Evolutionary conservation across 1,284 basidiomycete genomes (phyloP).

Genomic region (Naganishia cerealis): DNA sequence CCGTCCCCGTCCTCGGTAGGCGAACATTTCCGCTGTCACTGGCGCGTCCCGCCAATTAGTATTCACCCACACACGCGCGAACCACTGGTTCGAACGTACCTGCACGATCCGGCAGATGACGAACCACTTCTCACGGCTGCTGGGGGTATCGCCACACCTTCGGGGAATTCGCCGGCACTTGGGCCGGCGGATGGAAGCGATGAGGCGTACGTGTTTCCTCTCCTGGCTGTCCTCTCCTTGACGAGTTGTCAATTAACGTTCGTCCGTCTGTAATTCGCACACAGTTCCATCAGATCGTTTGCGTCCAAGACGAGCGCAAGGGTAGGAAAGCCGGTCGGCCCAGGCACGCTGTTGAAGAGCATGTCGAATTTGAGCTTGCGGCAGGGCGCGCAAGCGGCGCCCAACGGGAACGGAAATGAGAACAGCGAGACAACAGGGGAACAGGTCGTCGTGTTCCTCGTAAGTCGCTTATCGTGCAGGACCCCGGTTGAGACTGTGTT

Average conservation of each 20-base stretch:
- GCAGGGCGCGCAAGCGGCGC: neutral
- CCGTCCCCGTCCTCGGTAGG: slow-evolving; percentile 38
- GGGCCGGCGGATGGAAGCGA: slow-evolving; percentile 18
- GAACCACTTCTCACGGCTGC: neutral
- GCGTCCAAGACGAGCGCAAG: slow-evolving; percentile 39
- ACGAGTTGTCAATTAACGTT: too few species aligned
- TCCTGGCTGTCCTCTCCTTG: neutral
- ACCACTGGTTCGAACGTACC: slow-evolving; percentile 53
- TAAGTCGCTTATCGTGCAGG: slow-evolving; percentile 36
- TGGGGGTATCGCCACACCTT: neutral
- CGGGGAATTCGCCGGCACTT: slow-evolving; percentile 12
- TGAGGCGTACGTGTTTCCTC: slow-evolving; percentile 11
- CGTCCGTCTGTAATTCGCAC: too few species aligned
- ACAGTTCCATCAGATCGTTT: slow-evolving; percentile 44
- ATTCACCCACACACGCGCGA: slow-evolving; percentile 51
- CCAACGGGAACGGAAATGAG: slow-evolving; percentile 1
- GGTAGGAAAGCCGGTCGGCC: neutral
- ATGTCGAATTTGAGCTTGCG: slow-evolving; percentile 16
- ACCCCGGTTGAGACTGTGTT: too few species aligned
- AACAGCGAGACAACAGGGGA: neutral
- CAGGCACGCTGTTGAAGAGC: neutral
- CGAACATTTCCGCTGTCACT: slow-evolving; percentile 87
- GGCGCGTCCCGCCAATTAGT: slow-evolving; percentile 51
- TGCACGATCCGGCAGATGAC: slow-evolving; percentile 44
- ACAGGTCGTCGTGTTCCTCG: slow-evolving; percentile 62